Conservation (phyloP, 441 rosid genomes). For the Croton laevigatus region DNA sequence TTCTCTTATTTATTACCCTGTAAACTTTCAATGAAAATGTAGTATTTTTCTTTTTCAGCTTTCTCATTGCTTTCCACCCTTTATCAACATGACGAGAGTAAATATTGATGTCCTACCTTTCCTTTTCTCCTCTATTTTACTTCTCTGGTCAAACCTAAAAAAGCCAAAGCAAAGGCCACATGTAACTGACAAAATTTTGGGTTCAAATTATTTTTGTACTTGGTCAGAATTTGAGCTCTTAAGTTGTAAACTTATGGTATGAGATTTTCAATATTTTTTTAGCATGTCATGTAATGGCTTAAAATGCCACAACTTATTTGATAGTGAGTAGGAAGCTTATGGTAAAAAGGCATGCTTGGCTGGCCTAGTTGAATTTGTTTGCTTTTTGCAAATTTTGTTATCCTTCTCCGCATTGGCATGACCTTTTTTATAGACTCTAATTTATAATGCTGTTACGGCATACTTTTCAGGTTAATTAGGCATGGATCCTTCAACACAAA, state of each 20-base stretch:
- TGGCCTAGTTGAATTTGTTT: neutral
- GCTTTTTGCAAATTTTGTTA: neutral
- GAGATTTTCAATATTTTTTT: neutral
- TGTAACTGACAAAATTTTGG: neutral
- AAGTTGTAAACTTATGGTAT: neutral
- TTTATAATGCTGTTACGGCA: slow-evolving; percentile 4
- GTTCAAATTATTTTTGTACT: neutral
- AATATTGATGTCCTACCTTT: neutral
- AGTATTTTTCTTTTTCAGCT: neutral
- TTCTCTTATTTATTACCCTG: neutral
- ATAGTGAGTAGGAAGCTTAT: neutral
- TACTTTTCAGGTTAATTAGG: slow-evolving; percentile 30
- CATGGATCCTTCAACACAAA: slow-evolving; percentile 52
- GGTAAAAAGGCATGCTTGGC: neutral
- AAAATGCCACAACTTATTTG: neutral
- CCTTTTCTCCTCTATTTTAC: neutral
- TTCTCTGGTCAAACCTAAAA: neutral
- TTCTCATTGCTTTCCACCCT: neutral
- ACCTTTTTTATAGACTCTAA: neutral
- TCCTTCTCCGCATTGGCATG: neutral
- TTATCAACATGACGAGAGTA: neutral
- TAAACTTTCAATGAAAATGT: neutral
- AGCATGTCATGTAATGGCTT: neutral
- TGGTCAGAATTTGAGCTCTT: neutral
- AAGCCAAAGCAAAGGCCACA: neutral